Base-by-base conservation (phyloP, 495 filamentous ascomycete species). In the Aspergillus kassunensis region DNA sequence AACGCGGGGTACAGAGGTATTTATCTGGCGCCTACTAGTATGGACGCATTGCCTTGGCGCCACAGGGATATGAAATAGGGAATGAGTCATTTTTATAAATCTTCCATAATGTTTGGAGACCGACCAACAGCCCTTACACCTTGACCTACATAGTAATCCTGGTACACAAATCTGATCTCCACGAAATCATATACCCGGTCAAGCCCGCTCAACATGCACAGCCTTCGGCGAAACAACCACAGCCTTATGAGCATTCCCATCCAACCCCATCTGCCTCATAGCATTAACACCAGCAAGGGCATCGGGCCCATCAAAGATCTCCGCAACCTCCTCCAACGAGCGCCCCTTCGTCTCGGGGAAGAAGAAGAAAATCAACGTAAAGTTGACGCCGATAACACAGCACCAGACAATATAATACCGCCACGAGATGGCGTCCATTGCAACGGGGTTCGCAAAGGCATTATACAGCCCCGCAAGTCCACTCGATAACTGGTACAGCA, bases 351-450 rank as follows among this genome's bases (percentile, higher is more conserved):
- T 51, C 36, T 51, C 48, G 1, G 48, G 48, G 21, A 51, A 51
- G 16, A 51, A 51, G 23, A 51, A 24, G 25, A 33, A 51, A 8
- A 51, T 42, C 11, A 51, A 15, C 1, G 25, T 31, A 15, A 51
- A 41, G n/a, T 51, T 41, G 4, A 51, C 36, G 3, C 24, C 48
- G 8, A 51, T 51, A 12, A 51, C 48, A 1, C 20, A 21, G 21
- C 48, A 51, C 48, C 48, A 51, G 0, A 51, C 48, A 2, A 51
- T 51, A 33, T 51, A 51, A 15, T 51, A 51, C 15, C 29, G 7
- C 48, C 48, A 51, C 3, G 36, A 42, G 30, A 51, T 51, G 10
- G 48, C 48, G 6, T 51, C 48, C 48, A 51, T 51, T 12, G 48
- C 48, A 2, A 51, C 48, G 4, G 48, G 48, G 16, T 51, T 51